phyloP scores from a whole-genome alignment of 768 basidiomycete genomes.

The Brasilioporus rufonigricans region DNA sequence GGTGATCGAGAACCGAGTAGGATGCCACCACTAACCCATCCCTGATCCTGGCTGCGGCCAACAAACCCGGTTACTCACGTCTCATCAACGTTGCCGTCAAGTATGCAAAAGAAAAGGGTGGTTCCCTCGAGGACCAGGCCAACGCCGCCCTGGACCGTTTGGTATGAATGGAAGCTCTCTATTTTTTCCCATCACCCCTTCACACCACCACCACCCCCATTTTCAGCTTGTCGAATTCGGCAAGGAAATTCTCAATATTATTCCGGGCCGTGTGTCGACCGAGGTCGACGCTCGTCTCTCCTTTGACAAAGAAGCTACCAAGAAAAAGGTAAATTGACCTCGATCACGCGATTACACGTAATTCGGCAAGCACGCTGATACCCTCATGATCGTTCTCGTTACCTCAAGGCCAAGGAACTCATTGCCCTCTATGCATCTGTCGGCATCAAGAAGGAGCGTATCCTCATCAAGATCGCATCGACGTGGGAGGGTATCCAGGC shows the following conservation, averaged over 20 bases:
- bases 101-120: constrained; percentile 79
- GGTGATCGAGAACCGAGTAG: constrained; percentile 36
- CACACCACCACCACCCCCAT: constrained; percentile 15
- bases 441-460: constrained; percentile 89
- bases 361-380: constrained; percentile 16
- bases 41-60: constrained; percentile 88
- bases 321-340: constrained; percentile 62
- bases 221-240: constrained; percentile 94
- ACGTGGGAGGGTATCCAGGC: constrained; percentile 99
- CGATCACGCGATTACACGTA: constrained; percentile 22
- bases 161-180: constrained; percentile 45
- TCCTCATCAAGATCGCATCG: constrained; percentile 99
- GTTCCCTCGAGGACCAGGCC: constrained; percentile 69
- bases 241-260: constrained; percentile 89
- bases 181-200: constrained; percentile 5
- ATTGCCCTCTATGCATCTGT: constrained; percentile 94
- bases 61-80: constrained; percentile 81
- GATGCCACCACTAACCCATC: constrained; percentile 99
- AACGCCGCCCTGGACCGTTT: constrained; percentile 86
- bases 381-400: constrained; percentile 5
- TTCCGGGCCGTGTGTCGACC: constrained; percentile 98
- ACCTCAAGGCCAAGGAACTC: constrained; percentile 68
- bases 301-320: constrained; percentile 91
- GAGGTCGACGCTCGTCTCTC: constrained; percentile 98
- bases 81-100: constrained; percentile 75